Evolutionary conservation across 148 eudicot species (phyloP).

Genomic region (Rhododendron simsii): DNA sequence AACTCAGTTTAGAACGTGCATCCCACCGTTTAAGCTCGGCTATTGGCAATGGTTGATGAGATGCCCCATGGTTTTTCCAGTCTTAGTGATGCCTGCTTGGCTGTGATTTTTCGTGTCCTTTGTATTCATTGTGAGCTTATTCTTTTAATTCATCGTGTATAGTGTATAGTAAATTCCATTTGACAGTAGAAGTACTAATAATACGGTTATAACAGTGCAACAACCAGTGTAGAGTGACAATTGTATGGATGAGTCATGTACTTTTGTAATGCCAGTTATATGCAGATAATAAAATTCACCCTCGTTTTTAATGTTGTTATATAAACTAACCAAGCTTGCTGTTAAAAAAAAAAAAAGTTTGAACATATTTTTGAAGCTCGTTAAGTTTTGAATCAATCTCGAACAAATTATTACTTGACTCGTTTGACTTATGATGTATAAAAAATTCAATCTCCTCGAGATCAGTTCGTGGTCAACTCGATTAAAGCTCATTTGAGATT

Average conservation of each 20-base stretch:
- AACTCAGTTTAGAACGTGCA: constrained; percentile 1
- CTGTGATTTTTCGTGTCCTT: background rate
- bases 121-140: background rate
- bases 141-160: background rate
- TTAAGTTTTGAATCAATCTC: too few relatives aligned
- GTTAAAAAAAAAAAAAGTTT: background rate
- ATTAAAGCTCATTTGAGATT: background rate
- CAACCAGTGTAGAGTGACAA: background rate
- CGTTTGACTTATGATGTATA: too few relatives aligned
- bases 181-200: background rate
- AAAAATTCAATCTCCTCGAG: background rate
- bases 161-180: background rate
- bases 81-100: background rate
- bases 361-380: background rate
- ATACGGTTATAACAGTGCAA: background rate
- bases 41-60: background rate
- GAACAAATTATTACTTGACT: too few relatives aligned
- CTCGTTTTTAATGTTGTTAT: background rate
- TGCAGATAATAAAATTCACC: background rate
- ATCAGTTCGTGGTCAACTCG: background rate
- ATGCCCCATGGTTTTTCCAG: background rate
- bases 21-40: background rate
- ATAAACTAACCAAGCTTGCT: background rate
- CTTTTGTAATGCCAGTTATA: background rate
- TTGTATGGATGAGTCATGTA: background rate